Evolutionary conservation across 75 land plant species (phyloP), one percentile per base, ranked within the genome.

Genomic region (Gnetum montanum): DNA sequence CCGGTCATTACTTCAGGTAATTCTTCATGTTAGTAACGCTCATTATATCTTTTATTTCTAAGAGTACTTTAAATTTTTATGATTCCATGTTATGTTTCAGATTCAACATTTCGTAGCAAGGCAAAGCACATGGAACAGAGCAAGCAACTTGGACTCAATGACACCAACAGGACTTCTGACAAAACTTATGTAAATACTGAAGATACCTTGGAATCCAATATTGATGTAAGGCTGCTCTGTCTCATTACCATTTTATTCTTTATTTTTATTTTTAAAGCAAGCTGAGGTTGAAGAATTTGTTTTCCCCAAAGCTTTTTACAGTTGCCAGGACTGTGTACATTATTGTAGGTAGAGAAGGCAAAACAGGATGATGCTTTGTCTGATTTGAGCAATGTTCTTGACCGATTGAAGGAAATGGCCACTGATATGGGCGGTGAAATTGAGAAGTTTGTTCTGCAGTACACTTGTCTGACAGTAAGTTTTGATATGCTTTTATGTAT

Each of bases 331-430:
- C 16, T 57, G 18, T 20, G 22, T 11, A 37, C 34, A 22, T 12
- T 7, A 54, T 34, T 68, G 57, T 75, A 90, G 97, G 65, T 70
- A 16, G 94, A 92, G 44, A 76, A 73, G 60, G 55, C 62, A 12
- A 93, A 84, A 70, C 98, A 93, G 62, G 98, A 92, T 67, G 98
- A 93, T 57, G 80, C 78, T 33, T 76, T 93, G 2, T 64, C 68
- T 11, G 95, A 89, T 58, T 63, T 93, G 51, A 93, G 98, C 49
- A 72, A 77, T 62, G 55, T 93, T 10, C 43, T 93, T 49, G 95
- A 65, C 37, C 76, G 85, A 59, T 68, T 93, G 66, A 93, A 93
- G 75, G 76, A 70, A 19, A 93, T 93, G 98, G 88, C 95, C 6
- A 49, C 79, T 15, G 95, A 85, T 69, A 93, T 93, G 98, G 86